These are phyloP conservation scores for Colletotrichum sp. DNA, from an alignment of 2,329 filamentous ascomycete species.

Conservation along the genomic window DNA sequence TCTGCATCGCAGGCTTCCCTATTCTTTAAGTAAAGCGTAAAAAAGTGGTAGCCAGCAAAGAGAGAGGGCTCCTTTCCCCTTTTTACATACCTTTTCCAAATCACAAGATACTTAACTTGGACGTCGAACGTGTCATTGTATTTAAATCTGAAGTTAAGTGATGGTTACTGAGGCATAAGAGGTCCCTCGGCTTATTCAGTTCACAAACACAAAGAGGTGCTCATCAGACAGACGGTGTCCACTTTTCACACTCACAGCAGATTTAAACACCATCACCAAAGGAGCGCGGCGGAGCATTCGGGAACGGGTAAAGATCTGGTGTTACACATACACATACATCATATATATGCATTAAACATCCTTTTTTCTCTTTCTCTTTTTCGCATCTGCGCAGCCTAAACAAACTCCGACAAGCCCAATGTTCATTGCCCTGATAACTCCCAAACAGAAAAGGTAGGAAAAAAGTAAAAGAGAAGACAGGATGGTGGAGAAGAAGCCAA, in stretches of 20 bases:
- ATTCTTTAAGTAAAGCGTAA: background rate
- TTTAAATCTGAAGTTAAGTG: background rate
- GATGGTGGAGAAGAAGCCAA: background rate
- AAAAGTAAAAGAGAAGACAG: background rate
- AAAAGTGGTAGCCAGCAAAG: background rate
- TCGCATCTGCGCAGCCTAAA: background rate
- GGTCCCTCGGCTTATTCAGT: background rate
- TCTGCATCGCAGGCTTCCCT: slow-evolving; percentile 3
- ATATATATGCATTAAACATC: background rate
- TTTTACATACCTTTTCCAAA: background rate
- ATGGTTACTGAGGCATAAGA: background rate
- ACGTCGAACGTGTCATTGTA: background rate
- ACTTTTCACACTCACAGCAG: background rate
- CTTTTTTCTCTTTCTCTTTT: background rate
- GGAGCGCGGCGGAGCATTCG: background rate
- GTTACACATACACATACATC: background rate
- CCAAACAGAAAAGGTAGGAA: background rate
- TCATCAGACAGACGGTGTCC: background rate
- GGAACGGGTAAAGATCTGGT: background rate
- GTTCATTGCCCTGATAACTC: slow-evolving; percentile 15
- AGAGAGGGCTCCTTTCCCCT: background rate
- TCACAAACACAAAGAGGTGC: too few species aligned
- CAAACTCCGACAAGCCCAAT: slow-evolving; percentile 1
- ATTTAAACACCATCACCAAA: background rate
- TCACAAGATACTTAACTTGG: background rate